Base-by-base conservation (phyloP, 176 grass and related monocot species). In the Avena atlantica region DNA sequence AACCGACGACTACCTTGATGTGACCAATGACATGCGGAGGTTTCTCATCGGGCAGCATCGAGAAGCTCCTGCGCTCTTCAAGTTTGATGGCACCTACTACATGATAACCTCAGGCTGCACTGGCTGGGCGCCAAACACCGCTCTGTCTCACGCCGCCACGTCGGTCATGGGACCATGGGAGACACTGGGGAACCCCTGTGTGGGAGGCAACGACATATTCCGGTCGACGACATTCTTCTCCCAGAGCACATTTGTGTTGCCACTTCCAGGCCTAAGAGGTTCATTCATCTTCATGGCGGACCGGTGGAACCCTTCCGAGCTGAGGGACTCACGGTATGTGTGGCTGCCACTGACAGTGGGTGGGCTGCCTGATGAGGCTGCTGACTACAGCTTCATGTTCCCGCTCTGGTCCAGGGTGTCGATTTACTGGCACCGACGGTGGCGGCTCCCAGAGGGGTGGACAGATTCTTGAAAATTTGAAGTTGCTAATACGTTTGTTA, bases 301-400 rank as follows among this genome's bases (percentile, higher is more conserved):
- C 71, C 91, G 97, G 59, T 99, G 97, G 97, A 99, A 93, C 74
- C 97, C 97, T 11, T 88, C 97, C 0, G 88, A 97, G 11, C 90
- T 99, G 70, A 89, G 57, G 42, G 90, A 99, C 83, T 99, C 97
- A 0, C 92, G 97, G 20, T 97, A 97, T 0, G 83, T 99, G 16
- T 99, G 97, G 97, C 71, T 99, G 61, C 97, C 97, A 81, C 70
- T 99, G 78, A 89, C 86, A 19, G 27, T 99, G 14, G 97, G 92
- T 23, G 97, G 97, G 12, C 71, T 97, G 62, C 80, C 94, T 14
- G 94, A 99, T 68, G 97, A 97, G 68, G 87, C 94, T 51, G 84
- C 95, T n/a, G 97, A 99, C 78, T 99, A 96, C 78, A 94, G 89
- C 89, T 99, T 99, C 86, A 93, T 93, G 87, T 99, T 99, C 87